Evolutionary conservation across 345 rosid species (phyloP).

Genomic region (Syzygium jambos): DNA sequence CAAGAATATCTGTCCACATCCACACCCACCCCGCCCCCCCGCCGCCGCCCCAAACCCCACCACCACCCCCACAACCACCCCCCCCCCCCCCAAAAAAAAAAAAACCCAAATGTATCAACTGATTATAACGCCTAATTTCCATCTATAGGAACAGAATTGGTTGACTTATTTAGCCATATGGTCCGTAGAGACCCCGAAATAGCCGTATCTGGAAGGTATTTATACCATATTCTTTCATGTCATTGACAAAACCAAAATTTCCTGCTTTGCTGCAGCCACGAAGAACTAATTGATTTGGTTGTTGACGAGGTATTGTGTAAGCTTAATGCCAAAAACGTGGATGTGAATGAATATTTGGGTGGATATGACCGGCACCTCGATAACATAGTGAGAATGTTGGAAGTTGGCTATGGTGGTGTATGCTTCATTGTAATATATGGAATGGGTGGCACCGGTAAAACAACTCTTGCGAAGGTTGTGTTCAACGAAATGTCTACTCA

Average conservation of each 20-base stretch:
- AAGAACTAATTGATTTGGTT: no score
- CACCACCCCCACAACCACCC: no score
- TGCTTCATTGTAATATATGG: not conserved
- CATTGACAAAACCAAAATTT: accelerated
- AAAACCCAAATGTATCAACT: not conserved
- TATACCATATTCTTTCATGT: not conserved
- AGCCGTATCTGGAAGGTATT: not conserved
- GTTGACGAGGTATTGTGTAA: accelerated
- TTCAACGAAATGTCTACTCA: accelerated
- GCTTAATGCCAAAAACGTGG: not conserved
- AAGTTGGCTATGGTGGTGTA: not conserved
- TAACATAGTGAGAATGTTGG: not conserved
- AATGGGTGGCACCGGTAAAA: not conserved
- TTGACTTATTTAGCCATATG: not conserved
- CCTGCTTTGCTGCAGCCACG: no score
- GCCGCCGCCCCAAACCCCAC: no score
- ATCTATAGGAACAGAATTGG: accelerated
- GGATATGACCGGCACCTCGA: not conserved
- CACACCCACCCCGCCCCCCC: no score
- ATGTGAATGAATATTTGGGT: not conserved
- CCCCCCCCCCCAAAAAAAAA: no score
- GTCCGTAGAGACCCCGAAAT: no score
- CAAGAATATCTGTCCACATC: no score
- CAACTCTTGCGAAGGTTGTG: not conserved
- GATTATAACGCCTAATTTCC: accelerated